Conservation (phyloP, 2,329 filamentous ascomycete species). For the Beauveria scarabaeidicola region DNA sequence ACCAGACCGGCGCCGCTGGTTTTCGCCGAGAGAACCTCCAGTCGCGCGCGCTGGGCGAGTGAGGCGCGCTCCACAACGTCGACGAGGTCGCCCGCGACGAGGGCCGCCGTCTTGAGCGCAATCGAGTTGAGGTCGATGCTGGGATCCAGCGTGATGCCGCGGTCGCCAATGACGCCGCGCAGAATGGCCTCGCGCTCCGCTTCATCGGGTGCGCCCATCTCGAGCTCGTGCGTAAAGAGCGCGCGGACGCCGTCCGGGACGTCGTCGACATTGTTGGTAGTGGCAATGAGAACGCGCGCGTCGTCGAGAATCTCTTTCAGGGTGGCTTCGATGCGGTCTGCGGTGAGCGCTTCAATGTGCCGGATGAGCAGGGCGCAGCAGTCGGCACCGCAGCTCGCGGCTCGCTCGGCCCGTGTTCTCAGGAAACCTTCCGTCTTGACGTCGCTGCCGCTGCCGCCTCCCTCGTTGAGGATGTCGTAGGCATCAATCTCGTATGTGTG, state of each 20-base stretch:
- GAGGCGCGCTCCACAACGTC: slow-evolving; percentile 89
- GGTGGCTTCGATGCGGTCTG: slow-evolving; percentile 79
- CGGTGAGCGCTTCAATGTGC: slow-evolving; percentile 84
- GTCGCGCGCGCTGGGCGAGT: slow-evolving; percentile 64
- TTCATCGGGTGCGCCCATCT: slow-evolving; percentile 89
- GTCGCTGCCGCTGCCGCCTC: slow-evolving; percentile 70
- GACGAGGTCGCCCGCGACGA: slow-evolving; percentile 88
- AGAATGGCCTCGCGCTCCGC: slow-evolving; percentile 84
- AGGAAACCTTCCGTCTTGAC: slow-evolving; percentile 91
- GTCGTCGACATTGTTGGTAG: slow-evolving; percentile 91
- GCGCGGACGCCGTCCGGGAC: slow-evolving; percentile 83
- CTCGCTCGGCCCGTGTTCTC: slow-evolving; percentile 78
- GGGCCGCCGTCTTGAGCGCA: slow-evolving; percentile 87
- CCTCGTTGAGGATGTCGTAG: slow-evolving; percentile 91
- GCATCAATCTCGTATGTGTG: slow-evolving; percentile 85
- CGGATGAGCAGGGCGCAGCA: slow-evolving; percentile 78
- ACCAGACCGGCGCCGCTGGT: slow-evolving; percentile 27
- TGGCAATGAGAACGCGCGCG: slow-evolving; percentile 78
- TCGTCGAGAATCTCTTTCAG: slow-evolving; percentile 77
- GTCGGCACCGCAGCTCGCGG: slow-evolving; percentile 77
- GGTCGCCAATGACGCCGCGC: slow-evolving; percentile 65
- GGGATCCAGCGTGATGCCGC: slow-evolving; percentile 66
- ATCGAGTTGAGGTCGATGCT: slow-evolving; percentile 79
- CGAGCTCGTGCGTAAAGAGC: slow-evolving; percentile 90
- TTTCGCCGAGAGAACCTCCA: slow-evolving; percentile 60